These are phyloP conservation scores for Cercis canadensis DNA, from an alignment of 306 rosid species.

Conservation along the genomic window DNA sequence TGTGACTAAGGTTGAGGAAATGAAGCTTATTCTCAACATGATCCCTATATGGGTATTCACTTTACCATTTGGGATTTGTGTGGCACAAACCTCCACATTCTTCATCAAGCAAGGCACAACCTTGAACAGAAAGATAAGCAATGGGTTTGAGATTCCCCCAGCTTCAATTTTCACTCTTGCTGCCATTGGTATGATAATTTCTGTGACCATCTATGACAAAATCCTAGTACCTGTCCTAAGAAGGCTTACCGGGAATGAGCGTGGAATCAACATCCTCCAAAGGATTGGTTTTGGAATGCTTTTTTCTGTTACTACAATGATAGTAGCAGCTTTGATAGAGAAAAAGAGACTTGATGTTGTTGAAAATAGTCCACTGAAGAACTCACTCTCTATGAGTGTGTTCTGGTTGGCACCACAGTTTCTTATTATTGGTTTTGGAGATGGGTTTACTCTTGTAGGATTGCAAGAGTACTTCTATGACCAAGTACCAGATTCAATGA, in stretches of 20 bases:
- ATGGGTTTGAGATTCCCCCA: conserved; percentile 66
- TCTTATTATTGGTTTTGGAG: conserved; percentile 84
- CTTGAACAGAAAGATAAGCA: conserved; percentile 52
- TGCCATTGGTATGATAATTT: conserved; percentile 75
- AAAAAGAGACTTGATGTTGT: conserved; percentile 54
- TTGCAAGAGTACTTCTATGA: conserved; percentile 88
- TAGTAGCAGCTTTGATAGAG: conserved; percentile 71
- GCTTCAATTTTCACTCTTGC: conserved; percentile 73
- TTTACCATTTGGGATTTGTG: conserved; percentile 73
- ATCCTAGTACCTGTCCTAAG: conserved; percentile 68
- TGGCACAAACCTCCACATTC: conserved; percentile 83
- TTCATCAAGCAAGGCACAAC: conserved; percentile 75
- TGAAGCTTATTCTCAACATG: conserved; percentile 84
- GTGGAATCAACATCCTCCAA: conserved; percentile 90
- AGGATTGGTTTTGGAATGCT: conserved; percentile 89
- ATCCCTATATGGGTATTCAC: conserved; percentile 85
- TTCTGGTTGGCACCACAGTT: conserved; percentile 90
- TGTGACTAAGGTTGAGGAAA: conserved; percentile 79
- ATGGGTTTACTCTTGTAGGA: conserved; percentile 82
- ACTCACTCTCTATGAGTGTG: conserved; percentile 65
- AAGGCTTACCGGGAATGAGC: conserved; percentile 65
- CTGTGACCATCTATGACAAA: conserved; percentile 75
- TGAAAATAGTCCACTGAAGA: conserved; percentile 36
- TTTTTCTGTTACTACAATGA: conserved; percentile 63
- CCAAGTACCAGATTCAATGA: conserved; percentile 95